These are phyloP conservation scores for Dendrobium chrysotoxum DNA, from an alignment of 106 monocot genomes.

Conservation along the genomic window DNA sequence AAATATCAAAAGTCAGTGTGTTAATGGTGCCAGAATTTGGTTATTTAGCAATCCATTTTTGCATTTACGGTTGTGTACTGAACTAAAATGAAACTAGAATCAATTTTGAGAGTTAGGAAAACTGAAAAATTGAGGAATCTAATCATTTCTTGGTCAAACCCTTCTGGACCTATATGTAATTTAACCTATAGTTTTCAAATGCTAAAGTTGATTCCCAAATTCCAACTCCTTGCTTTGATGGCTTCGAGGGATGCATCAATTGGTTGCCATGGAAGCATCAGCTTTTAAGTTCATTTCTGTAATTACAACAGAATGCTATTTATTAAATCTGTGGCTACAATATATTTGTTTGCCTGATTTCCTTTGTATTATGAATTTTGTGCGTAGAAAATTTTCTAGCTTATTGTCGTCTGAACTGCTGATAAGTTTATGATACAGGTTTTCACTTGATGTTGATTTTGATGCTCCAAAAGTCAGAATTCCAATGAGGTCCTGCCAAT, in stretches of 20 bases:
- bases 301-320: not conserved
- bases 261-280: not conserved
- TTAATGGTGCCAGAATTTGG: not conserved
- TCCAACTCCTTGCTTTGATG: not conserved
- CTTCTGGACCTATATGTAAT: not conserved
- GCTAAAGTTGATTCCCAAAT: not conserved
- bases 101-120: not conserved
- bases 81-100: not conserved
- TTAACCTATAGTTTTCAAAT: not conserved
- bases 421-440: slow-evolving; percentile 35
- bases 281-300: not conserved
- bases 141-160: not conserved
- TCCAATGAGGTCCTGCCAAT: slow-evolving; percentile 39
- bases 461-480: slow-evolving; percentile 95
- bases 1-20: not conserved
- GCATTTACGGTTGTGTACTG: not conserved
- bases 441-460: slow-evolving; percentile 94
- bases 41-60: not conserved
- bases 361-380: not conserved
- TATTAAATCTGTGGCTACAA: not conserved
- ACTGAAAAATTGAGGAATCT: not conserved
- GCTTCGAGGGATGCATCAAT: not conserved
- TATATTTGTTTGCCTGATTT: not conserved
- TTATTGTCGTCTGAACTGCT: not conserved
- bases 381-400: not conserved